Percentiles rank a stretch among this genome's conserved stretches.
Evolutionary conservation across 331 rosid genomes (phyloP).

Genomic region (Quercus tomentella): DNA sequence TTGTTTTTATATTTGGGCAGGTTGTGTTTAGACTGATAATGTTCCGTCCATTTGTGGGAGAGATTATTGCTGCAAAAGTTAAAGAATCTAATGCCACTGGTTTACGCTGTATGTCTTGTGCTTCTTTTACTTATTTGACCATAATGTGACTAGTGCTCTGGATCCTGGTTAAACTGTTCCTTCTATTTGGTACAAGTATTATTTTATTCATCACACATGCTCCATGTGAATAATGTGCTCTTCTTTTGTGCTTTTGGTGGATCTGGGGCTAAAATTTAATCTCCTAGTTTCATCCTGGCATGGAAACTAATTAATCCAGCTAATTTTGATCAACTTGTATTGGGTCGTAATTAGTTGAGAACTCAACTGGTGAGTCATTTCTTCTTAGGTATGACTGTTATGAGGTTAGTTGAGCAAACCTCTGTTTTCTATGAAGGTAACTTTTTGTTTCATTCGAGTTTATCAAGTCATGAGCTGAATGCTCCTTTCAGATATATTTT

Average conservation of each 20-base stretch:
- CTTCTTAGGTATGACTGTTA: not conserved
- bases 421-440: not conserved
- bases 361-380: not conserved
- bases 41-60: constrained; percentile 78
- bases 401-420: not conserved
- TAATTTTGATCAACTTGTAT: not conserved
- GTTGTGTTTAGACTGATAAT: constrained; percentile 60
- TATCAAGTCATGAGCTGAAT: not conserved
- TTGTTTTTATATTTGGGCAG: constrained; percentile 20
- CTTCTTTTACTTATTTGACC: constrained; percentile 4
- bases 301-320: not conserved
- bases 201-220: not conserved
- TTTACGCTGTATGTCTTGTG: constrained; percentile 49
- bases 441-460: not conserved
- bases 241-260: not conserved
- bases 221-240: not conserved
- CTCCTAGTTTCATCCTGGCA: not conserved
- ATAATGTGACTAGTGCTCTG: not conserved
- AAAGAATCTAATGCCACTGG: constrained; percentile 54
- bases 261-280: not conserved
- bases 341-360: not conserved
- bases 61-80: constrained; percentile 56
- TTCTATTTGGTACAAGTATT: not conserved
- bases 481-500: not conserved
- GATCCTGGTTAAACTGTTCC: not conserved